A percentile compares a stretch with the other conserved stretches of the same genome.
These are phyloP conservation scores for Lactarius trivialis DNA, from an alignment of 768 basidiomycete species.

Conservation along the genomic window DNA sequence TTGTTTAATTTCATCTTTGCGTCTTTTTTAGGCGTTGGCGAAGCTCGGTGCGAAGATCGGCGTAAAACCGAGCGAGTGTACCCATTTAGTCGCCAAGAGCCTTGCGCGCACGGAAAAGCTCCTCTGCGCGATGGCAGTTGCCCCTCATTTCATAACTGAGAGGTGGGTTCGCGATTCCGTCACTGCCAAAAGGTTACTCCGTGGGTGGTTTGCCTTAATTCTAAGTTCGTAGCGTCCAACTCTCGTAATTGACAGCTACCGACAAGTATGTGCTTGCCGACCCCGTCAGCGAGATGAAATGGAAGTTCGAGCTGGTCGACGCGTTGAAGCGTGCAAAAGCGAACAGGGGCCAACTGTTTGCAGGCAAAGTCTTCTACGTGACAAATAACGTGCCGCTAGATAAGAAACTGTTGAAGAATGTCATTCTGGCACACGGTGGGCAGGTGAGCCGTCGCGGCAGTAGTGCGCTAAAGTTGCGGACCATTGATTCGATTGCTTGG, in stretches of 20 bases:
- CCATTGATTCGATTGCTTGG: neutral
- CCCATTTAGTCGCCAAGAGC: constrained; percentile 65
- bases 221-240: neutral
- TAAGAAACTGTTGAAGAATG: constrained; percentile 55
- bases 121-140: constrained; percentile 62
- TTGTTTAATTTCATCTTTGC: neutral
- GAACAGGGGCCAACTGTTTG: constrained; percentile 49
- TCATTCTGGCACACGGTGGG: constrained; percentile 66
- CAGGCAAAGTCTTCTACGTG: constrained; percentile 64
- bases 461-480: neutral
- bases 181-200: constrained; percentile 48
- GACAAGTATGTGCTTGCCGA: constrained; percentile 55
- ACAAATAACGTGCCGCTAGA: constrained; percentile 60
- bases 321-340: constrained; percentile 54
- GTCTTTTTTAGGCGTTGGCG: constrained; percentile 41
- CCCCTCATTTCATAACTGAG: constrained; percentile 54
- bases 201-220: constrained; percentile 38
- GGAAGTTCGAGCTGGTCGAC: constrained; percentile 54
- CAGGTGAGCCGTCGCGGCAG: constrained; percentile 36
- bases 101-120: constrained; percentile 86
- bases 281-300: constrained; percentile 54
- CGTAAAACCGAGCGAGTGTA: constrained; percentile 58
- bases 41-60: constrained; percentile 65
- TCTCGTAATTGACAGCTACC: constrained; percentile 44
- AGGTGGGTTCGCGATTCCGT: constrained; percentile 65